These are phyloP conservation scores for Chloropicon primus DNA, from an alignment of 139 green algal genomes.

Conservation along the genomic window DNA sequence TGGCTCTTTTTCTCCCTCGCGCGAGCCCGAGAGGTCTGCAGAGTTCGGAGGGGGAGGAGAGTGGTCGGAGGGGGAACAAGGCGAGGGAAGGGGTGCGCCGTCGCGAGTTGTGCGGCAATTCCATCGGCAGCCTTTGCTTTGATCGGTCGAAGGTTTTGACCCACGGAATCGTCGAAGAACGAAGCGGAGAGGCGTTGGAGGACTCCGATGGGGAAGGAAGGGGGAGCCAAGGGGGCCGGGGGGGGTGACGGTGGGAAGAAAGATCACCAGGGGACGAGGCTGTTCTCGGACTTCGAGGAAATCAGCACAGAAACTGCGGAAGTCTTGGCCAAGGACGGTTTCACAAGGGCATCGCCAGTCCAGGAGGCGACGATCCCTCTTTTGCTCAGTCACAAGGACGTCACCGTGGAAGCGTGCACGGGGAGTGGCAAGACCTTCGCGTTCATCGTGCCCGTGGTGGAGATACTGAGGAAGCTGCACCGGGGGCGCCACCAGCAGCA, in stretches of 20 bases:
- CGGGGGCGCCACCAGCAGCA: constrained; percentile 44
- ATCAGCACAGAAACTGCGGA: neutral
- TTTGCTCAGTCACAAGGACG: constrained; percentile 86
- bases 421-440: constrained; percentile 95
- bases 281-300: neutral
- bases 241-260: no score
- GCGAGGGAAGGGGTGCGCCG: no score
- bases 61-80: no score
- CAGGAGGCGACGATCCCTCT: constrained; percentile 85
- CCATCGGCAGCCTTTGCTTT: no score
- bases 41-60: no score
- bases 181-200: no score
- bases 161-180: no score
- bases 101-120: no score
- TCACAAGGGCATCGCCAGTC: neutral
- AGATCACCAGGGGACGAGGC: neutral
- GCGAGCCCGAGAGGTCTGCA: no score
- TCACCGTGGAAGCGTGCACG: constrained; percentile 87
- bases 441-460: constrained; percentile 85
- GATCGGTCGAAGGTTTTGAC: no score
- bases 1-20: no score
- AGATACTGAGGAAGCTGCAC: constrained; percentile 62
- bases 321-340: neutral
- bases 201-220: neutral
- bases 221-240: neutral